phyloP scores from a whole-genome alignment of 805 yeast species.

The Yarrowia phangngaensis region DNA sequence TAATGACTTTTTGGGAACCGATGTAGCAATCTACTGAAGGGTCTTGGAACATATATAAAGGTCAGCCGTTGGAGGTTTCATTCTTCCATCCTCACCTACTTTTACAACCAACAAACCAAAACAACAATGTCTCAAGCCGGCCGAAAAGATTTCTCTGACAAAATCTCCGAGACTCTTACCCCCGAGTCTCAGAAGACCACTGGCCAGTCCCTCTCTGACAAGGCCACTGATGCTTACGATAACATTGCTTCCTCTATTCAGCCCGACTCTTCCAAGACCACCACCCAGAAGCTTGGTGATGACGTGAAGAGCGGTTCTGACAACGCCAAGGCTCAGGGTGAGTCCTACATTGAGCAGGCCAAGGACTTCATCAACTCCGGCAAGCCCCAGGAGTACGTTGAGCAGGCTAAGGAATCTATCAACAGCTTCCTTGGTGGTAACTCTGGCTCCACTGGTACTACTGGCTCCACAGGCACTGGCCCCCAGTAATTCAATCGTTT shows the following conservation, averaged over 20 bases:
- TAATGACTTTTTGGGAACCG: no score
- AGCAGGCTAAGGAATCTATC: conserved; percentile 26
- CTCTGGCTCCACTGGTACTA: conserved; percentile 3
- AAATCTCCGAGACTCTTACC: conserved; percentile 59
- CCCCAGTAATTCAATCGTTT: no score
- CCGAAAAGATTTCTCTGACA: conserved; percentile 72
- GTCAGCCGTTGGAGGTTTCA: no score
- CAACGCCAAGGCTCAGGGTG: conserved; percentile 42
- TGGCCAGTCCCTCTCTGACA: conserved; percentile 67
- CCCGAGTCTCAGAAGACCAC: conserved; percentile 68
- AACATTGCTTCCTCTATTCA: conserved; percentile 53
- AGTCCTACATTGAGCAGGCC: conserved; percentile 27
- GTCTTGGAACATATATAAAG: no score
- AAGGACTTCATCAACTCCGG: conserved; percentile 27
- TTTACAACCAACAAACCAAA: neutral
- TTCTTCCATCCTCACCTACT: no score
- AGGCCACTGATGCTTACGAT: conserved; percentile 64
- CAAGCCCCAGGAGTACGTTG: conserved; percentile 28
- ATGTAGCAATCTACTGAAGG: no score
- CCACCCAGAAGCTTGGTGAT: conserved; percentile 66
- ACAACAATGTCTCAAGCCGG: conserved; percentile 20
- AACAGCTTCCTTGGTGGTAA: conserved; percentile 15
- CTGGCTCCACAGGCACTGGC: conserved; percentile 4
- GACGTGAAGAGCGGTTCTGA: conserved; percentile 53
- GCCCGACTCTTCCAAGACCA: conserved; percentile 67